A percentile compares a stretch with the other conserved stretches of the same genome.
Evolutionary conservation across 2,329 filamentous ascomycete genomes (phyloP).

Genomic region (Talaromyces sp.): DNA sequence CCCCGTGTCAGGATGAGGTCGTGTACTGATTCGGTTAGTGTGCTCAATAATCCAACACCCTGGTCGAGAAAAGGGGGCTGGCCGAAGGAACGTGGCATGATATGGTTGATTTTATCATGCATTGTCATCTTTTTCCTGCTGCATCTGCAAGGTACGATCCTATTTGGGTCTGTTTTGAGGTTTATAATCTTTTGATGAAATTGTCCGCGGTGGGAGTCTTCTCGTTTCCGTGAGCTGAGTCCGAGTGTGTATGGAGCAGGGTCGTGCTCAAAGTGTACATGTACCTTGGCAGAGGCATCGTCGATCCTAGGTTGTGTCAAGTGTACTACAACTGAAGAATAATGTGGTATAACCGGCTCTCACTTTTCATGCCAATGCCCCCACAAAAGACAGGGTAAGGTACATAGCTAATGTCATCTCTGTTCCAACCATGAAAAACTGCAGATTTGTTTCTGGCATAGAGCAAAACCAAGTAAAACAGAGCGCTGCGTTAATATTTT

Average conservation of each 20-base stretch:
- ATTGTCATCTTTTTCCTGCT: neutral
- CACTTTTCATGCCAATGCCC: too few species aligned
- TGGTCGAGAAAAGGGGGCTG: neutral
- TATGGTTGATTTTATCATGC: conserved; percentile 1
- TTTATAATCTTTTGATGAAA: too few species aligned
- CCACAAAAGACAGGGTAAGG: too few species aligned
- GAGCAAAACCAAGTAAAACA: neutral
- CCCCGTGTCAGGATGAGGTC: too few species aligned
- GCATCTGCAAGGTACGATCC: conserved; percentile 3
- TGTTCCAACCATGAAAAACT: too few species aligned
- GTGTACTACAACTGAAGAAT: too few species aligned
- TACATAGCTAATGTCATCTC: too few species aligned
- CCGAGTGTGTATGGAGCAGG: neutral
- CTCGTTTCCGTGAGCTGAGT: neutral
- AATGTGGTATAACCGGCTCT: too few species aligned
- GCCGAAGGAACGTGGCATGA: neutral
- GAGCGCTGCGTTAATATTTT: neutral
- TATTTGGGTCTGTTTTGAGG: neutral
- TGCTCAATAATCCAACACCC: too few species aligned
- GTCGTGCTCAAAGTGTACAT: neutral
- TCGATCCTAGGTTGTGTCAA: neutral
- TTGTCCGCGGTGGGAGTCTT: neutral
- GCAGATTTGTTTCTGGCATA: too few species aligned
- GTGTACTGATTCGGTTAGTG: too few species aligned
- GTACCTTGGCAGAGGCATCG: neutral